Percentiles rank a stretch among this genome's conserved stretches.
phyloP scores from a whole-genome alignment of 495 filamentous ascomycete genomes.

The Jackrogersella multiformis region DNA sequence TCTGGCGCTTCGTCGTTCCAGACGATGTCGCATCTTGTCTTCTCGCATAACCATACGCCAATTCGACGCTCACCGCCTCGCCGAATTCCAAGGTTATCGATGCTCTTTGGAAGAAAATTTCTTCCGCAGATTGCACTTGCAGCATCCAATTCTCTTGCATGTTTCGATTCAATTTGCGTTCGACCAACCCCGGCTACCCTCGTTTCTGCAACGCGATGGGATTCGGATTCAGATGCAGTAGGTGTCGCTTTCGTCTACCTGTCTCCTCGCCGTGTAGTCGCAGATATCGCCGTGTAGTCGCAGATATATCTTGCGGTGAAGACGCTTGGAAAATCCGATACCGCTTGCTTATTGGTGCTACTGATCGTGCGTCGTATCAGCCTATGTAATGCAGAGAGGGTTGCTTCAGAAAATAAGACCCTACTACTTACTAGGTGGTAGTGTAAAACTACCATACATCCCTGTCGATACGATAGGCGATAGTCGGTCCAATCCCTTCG shows the following conservation, averaged over 20 bases:
- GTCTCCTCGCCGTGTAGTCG: conserved; percentile 18
- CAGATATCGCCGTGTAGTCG: conserved; percentile 9
- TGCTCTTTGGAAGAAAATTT: conserved; percentile 22
- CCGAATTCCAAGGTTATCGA: no score
- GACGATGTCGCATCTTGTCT: conserved; percentile 33
- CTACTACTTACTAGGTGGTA: no score
- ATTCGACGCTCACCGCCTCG: conserved; percentile 42
- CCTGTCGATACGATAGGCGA: conserved; percentile 37
- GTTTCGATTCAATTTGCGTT: neutral
- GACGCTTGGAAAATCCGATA: conserved; percentile 11
- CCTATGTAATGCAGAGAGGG: conserved; percentile 31
- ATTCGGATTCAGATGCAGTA: conserved; percentile 24
- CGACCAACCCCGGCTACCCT: conserved; percentile 10
- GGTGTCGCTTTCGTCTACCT: conserved; percentile 5
- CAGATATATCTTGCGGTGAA: conserved; percentile 41
- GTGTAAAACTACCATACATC: no score
- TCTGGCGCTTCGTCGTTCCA: conserved; percentile 37
- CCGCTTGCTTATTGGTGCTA: conserved; percentile 9
- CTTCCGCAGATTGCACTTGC: conserved; percentile 31
- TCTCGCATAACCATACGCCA: conserved; percentile 33
- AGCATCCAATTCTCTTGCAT: conserved; percentile 13
- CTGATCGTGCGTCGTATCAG: conserved; percentile 17
- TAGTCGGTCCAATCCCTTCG: conserved; percentile 37
- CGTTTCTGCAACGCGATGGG: conserved; percentile 20
- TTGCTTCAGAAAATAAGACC: conserved; percentile 38